Evolutionary conservation across 495 filamentous ascomycete species (phyloP).

Genomic region (Penicillium argentinense): DNA sequence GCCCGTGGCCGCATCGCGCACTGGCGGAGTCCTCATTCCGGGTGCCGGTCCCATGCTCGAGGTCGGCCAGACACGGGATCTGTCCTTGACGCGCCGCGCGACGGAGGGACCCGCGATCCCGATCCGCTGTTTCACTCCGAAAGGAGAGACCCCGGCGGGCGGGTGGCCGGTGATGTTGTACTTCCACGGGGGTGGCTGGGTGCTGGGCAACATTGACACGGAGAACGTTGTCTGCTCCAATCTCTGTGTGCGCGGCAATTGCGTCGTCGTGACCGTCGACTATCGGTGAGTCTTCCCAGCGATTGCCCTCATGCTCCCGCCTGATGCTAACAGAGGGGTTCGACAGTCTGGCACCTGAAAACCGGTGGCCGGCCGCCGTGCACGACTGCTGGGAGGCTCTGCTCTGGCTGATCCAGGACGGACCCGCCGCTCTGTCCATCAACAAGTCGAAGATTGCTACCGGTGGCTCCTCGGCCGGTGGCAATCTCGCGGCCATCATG

Average conservation of each 20-base stretch:
- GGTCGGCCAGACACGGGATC: conserved; percentile 51
- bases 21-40: conserved; percentile 52
- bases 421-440: conserved; percentile 37
- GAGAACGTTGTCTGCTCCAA: conserved; percentile 59
- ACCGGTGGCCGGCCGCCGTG: conserved; percentile 56
- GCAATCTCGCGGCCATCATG: conserved; percentile 55
- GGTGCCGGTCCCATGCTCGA: conserved; percentile 51
- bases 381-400: conserved; percentile 59
- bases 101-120: conserved; percentile 48
- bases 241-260: conserved; percentile 48
- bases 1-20: conserved; percentile 52
- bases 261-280: conserved; percentile 56
- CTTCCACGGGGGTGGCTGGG: conserved; percentile 61
- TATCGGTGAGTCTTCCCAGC: conserved; percentile 46
- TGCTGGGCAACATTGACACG: conserved; percentile 57
- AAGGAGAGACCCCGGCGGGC: conserved; percentile 34
- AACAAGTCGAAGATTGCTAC: conserved; percentile 50
- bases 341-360: conserved; percentile 49
- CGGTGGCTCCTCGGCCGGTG: conserved; percentile 56
- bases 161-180: conserved; percentile 60
- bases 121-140: conserved; percentile 50
- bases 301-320: background rate
- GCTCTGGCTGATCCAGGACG: conserved; percentile 50
- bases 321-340: background rate
- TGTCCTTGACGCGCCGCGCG: conserved; percentile 43